These are phyloP conservation scores for Gossypium davidsonii DNA, from an alignment of 441 rosid genomes.

Conservation along the genomic window DNA sequence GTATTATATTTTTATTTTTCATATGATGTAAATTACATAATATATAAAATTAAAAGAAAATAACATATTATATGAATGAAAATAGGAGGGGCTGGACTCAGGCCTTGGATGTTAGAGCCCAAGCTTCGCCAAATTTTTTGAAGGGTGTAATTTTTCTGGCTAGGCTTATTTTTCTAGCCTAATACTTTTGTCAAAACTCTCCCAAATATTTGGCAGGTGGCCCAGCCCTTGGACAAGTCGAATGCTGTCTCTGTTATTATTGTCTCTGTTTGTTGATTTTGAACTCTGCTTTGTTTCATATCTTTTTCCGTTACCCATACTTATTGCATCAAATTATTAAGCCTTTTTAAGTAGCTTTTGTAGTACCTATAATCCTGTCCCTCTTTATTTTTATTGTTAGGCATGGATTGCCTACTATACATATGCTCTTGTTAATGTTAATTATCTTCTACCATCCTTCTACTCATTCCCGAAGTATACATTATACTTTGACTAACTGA, in stretches of 20 bases:
- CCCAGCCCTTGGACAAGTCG: no score
- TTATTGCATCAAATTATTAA: not conserved
- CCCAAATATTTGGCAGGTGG: no score
- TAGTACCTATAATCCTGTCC: not conserved
- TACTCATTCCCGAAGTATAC: not conserved
- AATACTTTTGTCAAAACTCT: no score
- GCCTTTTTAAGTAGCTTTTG: constrained; percentile 2
- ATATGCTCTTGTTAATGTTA: not conserved
- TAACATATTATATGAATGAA: no score
- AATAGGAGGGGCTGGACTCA: no score
- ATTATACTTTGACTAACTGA: constrained; percentile 6
- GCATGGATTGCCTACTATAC: not conserved
- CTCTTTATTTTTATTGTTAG: not conserved
- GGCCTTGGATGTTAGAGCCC: no score
- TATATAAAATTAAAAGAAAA: no score
- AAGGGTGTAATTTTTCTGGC: no score
- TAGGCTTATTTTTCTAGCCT: no score
- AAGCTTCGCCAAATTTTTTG: no score
- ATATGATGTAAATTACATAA: no score
- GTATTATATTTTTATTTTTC: no score
- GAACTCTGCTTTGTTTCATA: not conserved
- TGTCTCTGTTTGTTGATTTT: not conserved
- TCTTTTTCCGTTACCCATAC: not conserved
- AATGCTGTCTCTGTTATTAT: not conserved
- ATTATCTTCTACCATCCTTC: not conserved